Conservation (phyloP, 1,284 basidiomycete genomes). For the Neonothopanus nambi region DNA sequence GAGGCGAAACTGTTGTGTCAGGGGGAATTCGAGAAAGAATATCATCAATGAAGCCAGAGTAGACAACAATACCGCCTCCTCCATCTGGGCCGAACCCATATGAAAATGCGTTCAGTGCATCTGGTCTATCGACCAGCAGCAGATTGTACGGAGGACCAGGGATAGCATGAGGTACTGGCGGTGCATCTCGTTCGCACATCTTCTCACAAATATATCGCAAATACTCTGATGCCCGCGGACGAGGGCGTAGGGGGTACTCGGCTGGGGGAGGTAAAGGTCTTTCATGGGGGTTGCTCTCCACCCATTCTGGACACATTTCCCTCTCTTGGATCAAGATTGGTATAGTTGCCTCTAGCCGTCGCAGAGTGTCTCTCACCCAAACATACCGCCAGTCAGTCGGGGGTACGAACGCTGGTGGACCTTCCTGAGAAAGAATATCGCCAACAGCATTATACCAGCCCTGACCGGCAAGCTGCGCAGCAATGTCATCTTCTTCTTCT, state of each 20-base stretch:
- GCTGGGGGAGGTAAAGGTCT: slow-evolving; percentile 73
- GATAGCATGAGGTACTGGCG: slow-evolving; percentile 53
- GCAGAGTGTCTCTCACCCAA: slow-evolving; percentile 80
- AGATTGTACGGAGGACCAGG: slow-evolving; percentile 86
- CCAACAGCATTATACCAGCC: slow-evolving; percentile 86
- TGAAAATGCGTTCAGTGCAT: slow-evolving; percentile 82
- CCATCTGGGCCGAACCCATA: slow-evolving; percentile 91
- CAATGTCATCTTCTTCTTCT: slow-evolving; percentile 86
- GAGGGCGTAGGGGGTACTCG: slow-evolving; percentile 66
- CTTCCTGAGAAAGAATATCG: slow-evolving; percentile 73
- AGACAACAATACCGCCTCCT: slow-evolving; percentile 87
- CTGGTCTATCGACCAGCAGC: slow-evolving; percentile 79
- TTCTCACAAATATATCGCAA: slow-evolving; percentile 56
- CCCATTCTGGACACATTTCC: slow-evolving; percentile 56
- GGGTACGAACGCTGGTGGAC: slow-evolving; percentile 62
- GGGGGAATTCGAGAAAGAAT: slow-evolving; percentile 54
- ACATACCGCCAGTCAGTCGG: slow-evolving; percentile 79
- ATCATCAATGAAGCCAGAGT: slow-evolving; percentile 84
- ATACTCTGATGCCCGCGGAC: slow-evolving; percentile 68
- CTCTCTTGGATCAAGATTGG: slow-evolving; percentile 63
- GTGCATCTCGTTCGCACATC: slow-evolving; percentile 41
- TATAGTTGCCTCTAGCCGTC: slow-evolving; percentile 69
- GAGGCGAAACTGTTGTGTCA: slow-evolving; percentile 22
- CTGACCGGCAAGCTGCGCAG: slow-evolving; percentile 71
- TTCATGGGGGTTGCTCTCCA: slow-evolving; percentile 40